Evolutionary conservation across 306 rosid genomes (phyloP).

Genomic region (Corylus avellana): DNA sequence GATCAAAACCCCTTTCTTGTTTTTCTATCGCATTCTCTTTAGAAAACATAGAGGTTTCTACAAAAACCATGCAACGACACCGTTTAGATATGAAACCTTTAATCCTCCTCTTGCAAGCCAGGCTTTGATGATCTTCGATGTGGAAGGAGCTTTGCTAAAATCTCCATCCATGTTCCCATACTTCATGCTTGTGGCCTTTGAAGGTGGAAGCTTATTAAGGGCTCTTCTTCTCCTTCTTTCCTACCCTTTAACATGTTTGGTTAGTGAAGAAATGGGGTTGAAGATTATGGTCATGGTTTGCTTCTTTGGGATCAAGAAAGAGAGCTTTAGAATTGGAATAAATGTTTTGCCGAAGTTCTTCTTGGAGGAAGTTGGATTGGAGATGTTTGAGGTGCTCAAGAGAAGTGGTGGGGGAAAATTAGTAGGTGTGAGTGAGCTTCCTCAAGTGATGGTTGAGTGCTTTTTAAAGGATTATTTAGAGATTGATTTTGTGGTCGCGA

Average conservation of each 20-base stretch:
- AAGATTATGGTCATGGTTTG: constrained; percentile 73
- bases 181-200: constrained; percentile 93
- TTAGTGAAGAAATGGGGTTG: constrained; percentile 53
- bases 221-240: constrained; percentile 45
- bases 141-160: constrained; percentile 63
- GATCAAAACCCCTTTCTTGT: no score
- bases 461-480: constrained; percentile 77
- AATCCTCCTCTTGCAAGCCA: constrained; percentile 41
- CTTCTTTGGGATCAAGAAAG: constrained; percentile 75
- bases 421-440: constrained; percentile 60
- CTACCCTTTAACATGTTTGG: constrained; percentile 60
- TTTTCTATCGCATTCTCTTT: constrained; percentile 35
- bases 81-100: constrained; percentile 35
- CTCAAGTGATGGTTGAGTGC: constrained; percentile 71
- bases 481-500: constrained; percentile 63
- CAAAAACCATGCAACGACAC: constrained; percentile 28
- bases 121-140: constrained; percentile 57
- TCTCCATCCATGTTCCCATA: constrained; percentile 62
- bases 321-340: constrained; percentile 57
- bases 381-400: constrained; percentile 49
- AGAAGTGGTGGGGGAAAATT: constrained; percentile 46
- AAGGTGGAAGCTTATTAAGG: constrained; percentile 65
- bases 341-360: constrained; percentile 78
- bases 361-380: constrained; percentile 70
- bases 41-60: constrained; percentile 44